Evolutionary conservation across 371 early-diverging fungal genomes (phyloP).

Genomic region (Nosema muscidifuracis): DNA sequence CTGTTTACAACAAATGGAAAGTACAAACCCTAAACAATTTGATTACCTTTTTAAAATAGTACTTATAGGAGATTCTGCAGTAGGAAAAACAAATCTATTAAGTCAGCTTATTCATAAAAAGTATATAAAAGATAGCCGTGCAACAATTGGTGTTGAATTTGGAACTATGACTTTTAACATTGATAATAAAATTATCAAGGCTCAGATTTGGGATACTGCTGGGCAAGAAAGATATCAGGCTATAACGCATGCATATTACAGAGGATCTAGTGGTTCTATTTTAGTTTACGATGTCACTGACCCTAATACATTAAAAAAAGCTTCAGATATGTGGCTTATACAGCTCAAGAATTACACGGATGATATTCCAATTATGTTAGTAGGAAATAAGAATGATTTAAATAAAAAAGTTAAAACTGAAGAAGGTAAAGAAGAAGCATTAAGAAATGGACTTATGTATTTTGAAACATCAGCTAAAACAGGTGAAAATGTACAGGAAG

Average conservation of each 20-base stretch:
- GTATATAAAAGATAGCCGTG: conserved; percentile 88
- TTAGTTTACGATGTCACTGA: conserved; percentile 96
- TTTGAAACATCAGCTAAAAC: conserved; percentile 82
- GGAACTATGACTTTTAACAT: conserved; percentile 90
- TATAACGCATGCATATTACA: conserved; percentile 75
- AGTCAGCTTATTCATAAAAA: conserved; percentile 90
- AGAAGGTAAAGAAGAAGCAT: conserved; percentile 85
- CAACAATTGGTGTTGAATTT: conserved; percentile 97
- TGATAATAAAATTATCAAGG: conserved; percentile 88
- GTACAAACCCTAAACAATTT: conserved; percentile 58
- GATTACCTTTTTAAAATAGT: conserved; percentile 75
- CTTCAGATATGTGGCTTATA: conserved; percentile 84
- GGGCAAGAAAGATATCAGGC: conserved; percentile 66
- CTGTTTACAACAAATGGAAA: not conserved
- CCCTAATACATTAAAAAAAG: conserved; percentile 80
- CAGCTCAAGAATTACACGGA: conserved; percentile 90
- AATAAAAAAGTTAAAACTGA: conserved; percentile 84
- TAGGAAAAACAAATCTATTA: conserved; percentile 97
- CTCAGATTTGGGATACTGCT: conserved; percentile 97
- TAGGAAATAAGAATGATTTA: conserved; percentile 98
- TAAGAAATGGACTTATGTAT: conserved; percentile 70
- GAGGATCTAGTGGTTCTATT: conserved; percentile 96
- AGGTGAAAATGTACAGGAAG: conserved; percentile 77
- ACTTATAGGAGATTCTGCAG: conserved; percentile 96
- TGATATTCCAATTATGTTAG: conserved; percentile 92